phyloP scores from a whole-genome alignment of 73 alveolate genomes.

The Chromera velia region DNA sequence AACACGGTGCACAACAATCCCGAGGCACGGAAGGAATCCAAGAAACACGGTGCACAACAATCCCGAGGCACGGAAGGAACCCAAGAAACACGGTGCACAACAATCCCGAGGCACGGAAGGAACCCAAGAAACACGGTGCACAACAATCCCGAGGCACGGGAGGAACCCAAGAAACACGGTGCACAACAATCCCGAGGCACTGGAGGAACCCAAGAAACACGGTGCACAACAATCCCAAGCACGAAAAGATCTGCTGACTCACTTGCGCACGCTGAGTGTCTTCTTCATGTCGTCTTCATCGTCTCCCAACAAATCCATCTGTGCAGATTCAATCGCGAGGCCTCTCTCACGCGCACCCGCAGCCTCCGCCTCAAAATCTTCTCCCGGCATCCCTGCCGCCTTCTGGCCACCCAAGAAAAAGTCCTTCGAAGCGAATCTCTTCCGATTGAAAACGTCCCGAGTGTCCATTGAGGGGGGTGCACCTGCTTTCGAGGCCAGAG shows the following conservation, averaged over 20 bases:
- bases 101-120: background rate
- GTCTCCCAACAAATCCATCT: slow-evolving; percentile 33
- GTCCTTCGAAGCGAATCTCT: background rate
- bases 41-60: background rate
- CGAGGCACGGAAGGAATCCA: background rate
- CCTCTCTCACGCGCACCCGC: no score
- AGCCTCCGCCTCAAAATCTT: no score
- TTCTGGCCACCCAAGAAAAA: background rate
- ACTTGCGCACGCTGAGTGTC: background rate
- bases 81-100: no score
- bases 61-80: background rate
- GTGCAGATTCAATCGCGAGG: slow-evolving; percentile 24
- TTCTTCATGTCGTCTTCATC: slow-evolving; percentile 31
- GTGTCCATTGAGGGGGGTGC: background rate
- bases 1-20: background rate
- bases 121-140: background rate
- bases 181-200: background rate
- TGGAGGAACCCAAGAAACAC: background rate
- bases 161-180: no score
- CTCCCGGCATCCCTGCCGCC: slow-evolving; percentile 2
- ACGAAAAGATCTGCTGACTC: background rate
- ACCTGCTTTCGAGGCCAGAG: background rate
- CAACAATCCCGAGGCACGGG: background rate
- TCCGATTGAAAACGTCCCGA: background rate
- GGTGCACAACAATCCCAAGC: background rate